Base-by-base conservation (phyloP, 2,329 filamentous ascomycete species). In the Calonectria leucothoes region DNA sequence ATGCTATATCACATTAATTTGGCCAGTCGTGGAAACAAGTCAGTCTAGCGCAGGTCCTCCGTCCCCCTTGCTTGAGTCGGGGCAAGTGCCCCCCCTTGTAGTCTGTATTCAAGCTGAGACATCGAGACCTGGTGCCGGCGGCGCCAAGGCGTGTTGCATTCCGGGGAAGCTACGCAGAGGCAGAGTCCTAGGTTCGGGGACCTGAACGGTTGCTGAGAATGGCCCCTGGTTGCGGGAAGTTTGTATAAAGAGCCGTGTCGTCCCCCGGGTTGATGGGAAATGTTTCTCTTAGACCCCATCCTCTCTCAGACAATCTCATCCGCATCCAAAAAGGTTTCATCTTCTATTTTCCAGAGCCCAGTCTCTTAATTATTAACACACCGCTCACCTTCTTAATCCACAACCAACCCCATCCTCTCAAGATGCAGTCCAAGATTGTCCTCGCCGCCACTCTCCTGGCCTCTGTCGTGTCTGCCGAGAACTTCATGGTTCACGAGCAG, bases 351-450 rank as follows among this genome's bases (percentile, higher is more conserved):
- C 49, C 17, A 20, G 15, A 55, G 15, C 31, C 29, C 51, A 57
- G 35, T n/a, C 23, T 57, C 31, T 23, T 57, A 57, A 31, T 35
- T n/a, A 3, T 11, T 35, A 23, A 6, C 25, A 31, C 29, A n/a
- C n/a, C n/a, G n/a, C n/a, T n/a, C n/a, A n/a, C n/a, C n/a, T n/a
- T n/a, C n/a, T n/a, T n/a, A n/a, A n/a, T n/a, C 67, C 42, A 23
- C 45, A 23, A 55, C 31, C 27, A 59, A 35, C 57, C 27, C 59
- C 57, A 74, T 33, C 71, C 39, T 49, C n/a, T 67, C 79, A 80
- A 74, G 23, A 83, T 83, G 81, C 78, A 78, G 73, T 76, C 81
- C 78, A 77, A 76, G 71, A 71, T 81, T 65, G 27, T 80, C 74
- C 39, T 82, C 75, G 71, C 78, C 49, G 72, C 77, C 63, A 73